Conservation (phyloP, 2,329 filamentous ascomycete species). For the Boeremia lycopersici region DNA sequence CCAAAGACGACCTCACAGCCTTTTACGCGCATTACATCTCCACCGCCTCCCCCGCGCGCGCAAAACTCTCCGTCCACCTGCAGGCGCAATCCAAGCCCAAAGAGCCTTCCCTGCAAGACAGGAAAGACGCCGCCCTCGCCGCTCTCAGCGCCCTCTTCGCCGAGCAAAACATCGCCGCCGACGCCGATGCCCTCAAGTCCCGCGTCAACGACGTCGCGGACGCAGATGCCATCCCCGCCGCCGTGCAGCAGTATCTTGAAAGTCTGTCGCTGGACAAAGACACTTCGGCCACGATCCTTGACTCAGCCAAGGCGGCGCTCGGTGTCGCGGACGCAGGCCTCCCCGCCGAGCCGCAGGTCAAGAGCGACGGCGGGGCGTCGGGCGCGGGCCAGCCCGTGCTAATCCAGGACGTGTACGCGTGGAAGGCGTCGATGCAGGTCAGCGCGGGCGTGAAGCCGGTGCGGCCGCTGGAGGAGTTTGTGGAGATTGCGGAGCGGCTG, state of each 20-base stretch:
- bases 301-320: slow-evolving; percentile 58
- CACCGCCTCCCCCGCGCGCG: slow-evolving; percentile 72
- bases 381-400: slow-evolving; percentile 55
- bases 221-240: slow-evolving; percentile 55
- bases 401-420: slow-evolving; percentile 79
- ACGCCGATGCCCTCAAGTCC: slow-evolving; percentile 50
- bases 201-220: slow-evolving; percentile 55
- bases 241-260: slow-evolving; percentile 56
- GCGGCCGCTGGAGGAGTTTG: slow-evolving; percentile 79
- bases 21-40: slow-evolving; percentile 81
- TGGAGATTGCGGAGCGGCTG: slow-evolving; percentile 62
- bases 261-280: slow-evolving; percentile 56
- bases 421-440: slow-evolving; percentile 76
- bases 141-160: slow-evolving; percentile 53
- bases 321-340: slow-evolving; percentile 41
- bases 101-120: slow-evolving; percentile 48
- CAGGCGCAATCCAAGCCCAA: slow-evolving; percentile 68
- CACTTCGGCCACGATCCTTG: slow-evolving; percentile 56
- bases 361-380: slow-evolving; percentile 30
- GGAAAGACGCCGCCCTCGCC: slow-evolving; percentile 47
- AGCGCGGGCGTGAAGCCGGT: slow-evolving; percentile 75
- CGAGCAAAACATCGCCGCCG: slow-evolving; percentile 53
- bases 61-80: slow-evolving; percentile 86
- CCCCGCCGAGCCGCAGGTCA: slow-evolving; percentile 51
- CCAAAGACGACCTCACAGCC: slow-evolving; percentile 77